These are phyloP conservation scores for Penicilliopsis zonata DNA, from an alignment of 495 filamentous ascomycete species.

Conservation along the genomic window DNA sequence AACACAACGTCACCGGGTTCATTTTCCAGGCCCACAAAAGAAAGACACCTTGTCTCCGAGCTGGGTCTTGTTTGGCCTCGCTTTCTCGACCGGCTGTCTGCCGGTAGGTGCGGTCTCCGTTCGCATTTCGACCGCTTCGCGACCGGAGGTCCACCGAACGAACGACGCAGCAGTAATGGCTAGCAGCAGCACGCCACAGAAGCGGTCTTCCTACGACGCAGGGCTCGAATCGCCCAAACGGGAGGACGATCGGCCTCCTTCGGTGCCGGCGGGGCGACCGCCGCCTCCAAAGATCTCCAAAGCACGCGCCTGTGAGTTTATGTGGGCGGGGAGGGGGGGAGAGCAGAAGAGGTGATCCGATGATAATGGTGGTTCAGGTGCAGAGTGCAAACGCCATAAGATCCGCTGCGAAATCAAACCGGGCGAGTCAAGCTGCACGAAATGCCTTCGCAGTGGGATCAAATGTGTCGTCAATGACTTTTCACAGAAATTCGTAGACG, in stretches of 20 bases:
- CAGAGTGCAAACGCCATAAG: slow-evolving; percentile 37
- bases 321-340: neutral
- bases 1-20: too few species aligned
- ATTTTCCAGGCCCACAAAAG: too few species aligned
- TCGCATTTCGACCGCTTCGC: too few species aligned
- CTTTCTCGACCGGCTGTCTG: too few species aligned
- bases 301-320: slow-evolving; percentile 32
- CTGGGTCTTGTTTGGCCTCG: too few species aligned
- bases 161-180: slow-evolving; percentile 7
- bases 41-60: too few species aligned
- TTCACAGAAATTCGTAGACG: slow-evolving; percentile 37
- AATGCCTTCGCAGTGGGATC: slow-evolving; percentile 34
- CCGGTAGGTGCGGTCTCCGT: too few species aligned
- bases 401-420: slow-evolving; percentile 34
- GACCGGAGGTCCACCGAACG: slow-evolving; percentile 34
- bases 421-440: slow-evolving; percentile 30
- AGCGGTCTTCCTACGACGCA: slow-evolving; percentile 31
- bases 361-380: slow-evolving; percentile 14
- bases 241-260: slow-evolving; percentile 9
- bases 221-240: slow-evolving; percentile 21
- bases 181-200: slow-evolving; percentile 20
- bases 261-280: slow-evolving; percentile 12
- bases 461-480: slow-evolving; percentile 38
- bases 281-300: slow-evolving; percentile 30
- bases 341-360: neutral